Base-by-base conservation (phyloP, 257 asterid genomes). In the Echium plantagineum region DNA sequence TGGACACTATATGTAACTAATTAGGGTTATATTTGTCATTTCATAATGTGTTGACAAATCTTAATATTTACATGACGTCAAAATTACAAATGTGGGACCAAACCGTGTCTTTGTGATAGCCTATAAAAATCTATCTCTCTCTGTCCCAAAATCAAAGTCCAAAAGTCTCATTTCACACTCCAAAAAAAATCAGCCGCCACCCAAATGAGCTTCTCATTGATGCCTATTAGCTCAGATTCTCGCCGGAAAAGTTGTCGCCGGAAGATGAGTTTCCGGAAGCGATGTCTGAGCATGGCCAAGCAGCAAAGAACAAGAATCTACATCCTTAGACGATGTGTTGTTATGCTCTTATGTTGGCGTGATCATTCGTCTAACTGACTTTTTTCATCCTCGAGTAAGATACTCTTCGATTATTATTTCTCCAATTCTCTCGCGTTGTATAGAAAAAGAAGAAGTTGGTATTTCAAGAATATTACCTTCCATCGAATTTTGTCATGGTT, bases 331-430 rank as follows among this genome's bases (percentile, higher is more conserved):
- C 75, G 81, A 53, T 76, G 81, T 35, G 72, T 72, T 46, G 57
- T 62, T 38, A 76, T 76, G 78, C 81, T 76, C 24, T 52, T 76
- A 30, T 76, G 81, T 54, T 76, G 81, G 81, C 70, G 38, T 3
- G 63, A 74, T 58, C 69, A 76, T 55, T 24, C 78, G 47, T 13
- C 63, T 7, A 35, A 35, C 6, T 35, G 46, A 35, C 26, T 24
- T 24, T 24, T 24, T 24, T 24, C 3, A 3, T 24, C 3, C 1
- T 24, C 32, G 32, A 28, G 32, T 28, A 28, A 28, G 32, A 28
- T 28, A 2, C 32, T 6, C 32, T 28, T 28, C 5, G 30, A 26
- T 26, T 26, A 26, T 26, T 5, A 26, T 26, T 26, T 5, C 2
- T 26, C 30, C 30, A 26, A 26, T 26, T 26, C 30, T 26, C 30